Base-by-base conservation (phyloP, 345 rosid species). In the Arabis hirsuta region DNA sequence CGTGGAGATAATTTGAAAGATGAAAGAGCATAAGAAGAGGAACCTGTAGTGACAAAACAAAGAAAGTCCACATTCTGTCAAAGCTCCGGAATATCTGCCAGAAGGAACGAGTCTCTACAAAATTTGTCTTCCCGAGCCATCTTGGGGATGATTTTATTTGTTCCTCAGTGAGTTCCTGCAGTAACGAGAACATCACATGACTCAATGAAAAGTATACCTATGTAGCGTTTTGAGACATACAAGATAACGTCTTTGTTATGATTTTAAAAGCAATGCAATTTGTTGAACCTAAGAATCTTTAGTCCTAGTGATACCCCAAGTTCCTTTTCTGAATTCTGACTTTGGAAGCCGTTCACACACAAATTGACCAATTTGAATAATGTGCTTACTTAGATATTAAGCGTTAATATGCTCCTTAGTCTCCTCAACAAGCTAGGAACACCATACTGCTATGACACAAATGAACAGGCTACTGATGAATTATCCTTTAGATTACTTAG, bases 21-120 rank as follows among this genome's bases (percentile, higher is more conserved):
- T 29, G 46, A 70, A 67, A 60, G 55, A 78, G 48, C n/a, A 54
- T 44, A 78, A 61, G 54, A 78, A 68, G 32, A 29, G 60, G 55
- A 76, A 90, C 98, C 97, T 94, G 98, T 71, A 94, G 92, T 62
- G 95, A 84, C 82, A 94, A 62, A 74, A 94, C 85, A 82, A 86
- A 91, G 84, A 91, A 89, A 71, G 83, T 85, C 98, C 98, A 94
- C 96, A 91, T 88, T 80, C 98, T 83, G 74, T 89, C 97, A 81
- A 94, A 94, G 85, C 98, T 91, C 79, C 98, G 81, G 76, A 89
- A 94, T 70, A 94, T 85, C 76, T 94, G 98, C 98, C 97, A 94
- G 77, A 94, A 88, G 22, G 98, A 89, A 67, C 89, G 98, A 41
- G 79, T 86, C 87, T 94, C 98, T 53, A 88, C 92, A 84, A 89